Percentiles rank a stretch among this genome's conserved stretches.
phyloP scores from a whole-genome alignment of 2,329 filamentous ascomycete genomes.

The Penicillium freii region DNA sequence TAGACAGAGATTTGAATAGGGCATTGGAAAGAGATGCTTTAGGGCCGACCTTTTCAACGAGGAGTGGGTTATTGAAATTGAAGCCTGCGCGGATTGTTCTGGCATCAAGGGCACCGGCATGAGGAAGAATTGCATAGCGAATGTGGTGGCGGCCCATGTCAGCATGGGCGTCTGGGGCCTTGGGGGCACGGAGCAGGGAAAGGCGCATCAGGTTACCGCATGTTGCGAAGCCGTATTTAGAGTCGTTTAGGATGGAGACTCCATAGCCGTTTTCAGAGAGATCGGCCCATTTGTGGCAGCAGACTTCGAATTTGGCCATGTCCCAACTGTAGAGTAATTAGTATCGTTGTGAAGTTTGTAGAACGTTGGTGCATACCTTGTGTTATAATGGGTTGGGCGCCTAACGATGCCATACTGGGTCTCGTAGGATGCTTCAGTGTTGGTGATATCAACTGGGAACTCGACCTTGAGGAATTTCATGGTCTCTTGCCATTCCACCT shows the following conservation, averaged over 20 bases:
- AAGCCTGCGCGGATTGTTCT: constrained; percentile 78
- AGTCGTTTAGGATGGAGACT: constrained; percentile 90
- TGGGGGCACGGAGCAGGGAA: constrained; percentile 79
- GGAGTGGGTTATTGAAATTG: constrained; percentile 84
- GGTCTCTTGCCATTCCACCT: constrained; percentile 95
- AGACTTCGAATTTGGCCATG: constrained; percentile 97
- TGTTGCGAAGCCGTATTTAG: constrained; percentile 94
- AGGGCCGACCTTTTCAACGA: constrained; percentile 46
- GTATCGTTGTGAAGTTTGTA: constrained; percentile 1
- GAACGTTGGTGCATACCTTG: constrained; percentile 57
- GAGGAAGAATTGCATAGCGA: constrained; percentile 86
- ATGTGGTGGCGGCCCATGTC: constrained; percentile 91
- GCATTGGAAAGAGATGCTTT: constrained; percentile 12
- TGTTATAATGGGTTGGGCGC: constrained; percentile 97
- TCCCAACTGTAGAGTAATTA: constrained; percentile 63
- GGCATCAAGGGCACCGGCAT: constrained; percentile 68
- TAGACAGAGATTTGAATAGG: constrained; percentile 58
- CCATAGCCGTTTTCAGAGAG: constrained; percentile 84
- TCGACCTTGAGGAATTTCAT: constrained; percentile 99
- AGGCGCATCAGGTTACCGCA: constrained; percentile 86
- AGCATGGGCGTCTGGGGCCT: constrained; percentile 87
- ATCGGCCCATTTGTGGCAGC: constrained; percentile 92
- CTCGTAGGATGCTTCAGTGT: constrained; percentile 92
- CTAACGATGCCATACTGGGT: constrained; percentile 87
- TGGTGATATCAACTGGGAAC: constrained; percentile 88